Evolutionary conservation across 805 yeast genomes (phyloP).

Genomic region (Candida chauliodis): DNA sequence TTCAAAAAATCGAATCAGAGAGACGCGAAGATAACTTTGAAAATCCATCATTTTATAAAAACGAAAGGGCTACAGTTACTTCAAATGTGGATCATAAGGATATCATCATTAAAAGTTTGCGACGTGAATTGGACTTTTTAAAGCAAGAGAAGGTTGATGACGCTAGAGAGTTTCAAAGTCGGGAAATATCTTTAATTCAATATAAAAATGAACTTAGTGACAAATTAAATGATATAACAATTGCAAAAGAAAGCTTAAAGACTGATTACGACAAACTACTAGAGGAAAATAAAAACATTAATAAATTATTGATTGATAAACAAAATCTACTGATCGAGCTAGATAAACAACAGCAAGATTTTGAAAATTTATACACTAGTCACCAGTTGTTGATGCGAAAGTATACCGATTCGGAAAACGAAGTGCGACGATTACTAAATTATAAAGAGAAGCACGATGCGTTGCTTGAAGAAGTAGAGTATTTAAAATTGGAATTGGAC

Average conservation of each 20-base stretch:
- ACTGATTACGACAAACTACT: too few relatives aligned
- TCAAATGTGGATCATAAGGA: not conserved
- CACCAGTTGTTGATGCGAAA: too few relatives aligned
- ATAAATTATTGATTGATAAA: too few relatives aligned
- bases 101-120: not conserved
- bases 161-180: constrained; percentile 1
- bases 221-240: not conserved
- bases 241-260: too few relatives aligned
- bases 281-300: not conserved
- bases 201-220: not conserved
- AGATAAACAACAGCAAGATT: not conserved
- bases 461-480: too few relatives aligned
- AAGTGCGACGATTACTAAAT: too few relatives aligned
- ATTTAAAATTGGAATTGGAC: too few relatives aligned
- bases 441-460: too few relatives aligned
- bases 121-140: not conserved
- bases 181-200: constrained; percentile 3
- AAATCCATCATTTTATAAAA: too few relatives aligned
- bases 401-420: too few relatives aligned
- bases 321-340: not conserved
- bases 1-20: not conserved
- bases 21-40: too few relatives aligned
- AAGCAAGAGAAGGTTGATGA: not conserved
- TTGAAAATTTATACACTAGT: too few relatives aligned
- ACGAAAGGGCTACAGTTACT: not conserved